A percentile compares a stretch with the other conserved stretches of the same genome.
phyloP scores from a whole-genome alignment of 306 rosid species.

The Vigna nakashimae region DNA sequence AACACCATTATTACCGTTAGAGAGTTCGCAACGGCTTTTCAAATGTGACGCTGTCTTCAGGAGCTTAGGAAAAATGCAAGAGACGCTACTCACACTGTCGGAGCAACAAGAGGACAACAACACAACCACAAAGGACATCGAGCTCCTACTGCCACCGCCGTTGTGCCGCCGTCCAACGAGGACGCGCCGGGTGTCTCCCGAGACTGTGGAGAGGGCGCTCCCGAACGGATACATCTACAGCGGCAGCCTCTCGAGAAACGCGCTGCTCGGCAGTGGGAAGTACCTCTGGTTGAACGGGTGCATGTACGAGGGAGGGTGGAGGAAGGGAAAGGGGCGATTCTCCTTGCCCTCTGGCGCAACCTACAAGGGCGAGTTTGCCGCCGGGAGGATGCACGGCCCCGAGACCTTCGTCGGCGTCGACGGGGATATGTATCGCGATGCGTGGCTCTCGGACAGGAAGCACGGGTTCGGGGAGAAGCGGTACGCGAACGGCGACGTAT shows the following conservation, averaged over 20 bases:
- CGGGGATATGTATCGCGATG: conserved; percentile 51
- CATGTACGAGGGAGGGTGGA: conserved; percentile 63
- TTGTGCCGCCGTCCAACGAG: conserved; percentile 41
- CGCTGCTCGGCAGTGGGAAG: conserved; percentile 54
- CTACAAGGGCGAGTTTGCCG: conserved; percentile 55
- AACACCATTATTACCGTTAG: not conserved
- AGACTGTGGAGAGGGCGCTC: conserved; percentile 39
- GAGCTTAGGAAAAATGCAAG: conserved; percentile 47
- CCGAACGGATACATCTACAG: conserved; percentile 57
- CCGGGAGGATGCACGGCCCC: conserved; percentile 49
- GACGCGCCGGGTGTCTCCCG: conserved; percentile 37
- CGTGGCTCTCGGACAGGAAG: conserved; percentile 51
- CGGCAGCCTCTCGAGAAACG: conserved; percentile 47
- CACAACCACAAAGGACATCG: conserved; percentile 19
- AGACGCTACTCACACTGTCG: conserved; percentile 47
- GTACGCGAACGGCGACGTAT: conserved; percentile 57
- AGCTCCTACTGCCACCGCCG: conserved; percentile 38
- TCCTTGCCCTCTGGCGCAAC: conserved; percentile 65
- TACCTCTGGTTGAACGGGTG: conserved; percentile 64
- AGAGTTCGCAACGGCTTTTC: not conserved
- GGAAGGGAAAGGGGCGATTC: conserved; percentile 53
- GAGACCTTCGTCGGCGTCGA: conserved; percentile 54
- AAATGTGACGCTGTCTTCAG: conserved; percentile 34
- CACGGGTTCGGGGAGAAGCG: conserved; percentile 55
- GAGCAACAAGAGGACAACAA: conserved; percentile 16